These are phyloP conservation scores for Aspergillus unguis DNA, from an alignment of 2,329 filamentous ascomycete species.

Conservation along the genomic window DNA sequence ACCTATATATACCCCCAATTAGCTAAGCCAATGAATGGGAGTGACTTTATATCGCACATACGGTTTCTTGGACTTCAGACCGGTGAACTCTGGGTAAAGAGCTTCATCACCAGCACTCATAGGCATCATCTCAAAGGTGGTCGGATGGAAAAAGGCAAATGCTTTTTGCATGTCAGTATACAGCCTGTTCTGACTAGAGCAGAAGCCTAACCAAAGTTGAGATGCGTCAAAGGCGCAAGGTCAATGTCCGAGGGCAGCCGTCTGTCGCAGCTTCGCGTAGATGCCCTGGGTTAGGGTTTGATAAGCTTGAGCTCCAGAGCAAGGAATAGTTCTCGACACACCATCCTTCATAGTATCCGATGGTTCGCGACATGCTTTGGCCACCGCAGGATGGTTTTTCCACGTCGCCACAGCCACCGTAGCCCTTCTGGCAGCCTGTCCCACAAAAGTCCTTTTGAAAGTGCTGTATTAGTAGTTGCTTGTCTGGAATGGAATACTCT, in stretches of 20 bases:
- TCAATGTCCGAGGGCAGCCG: constrained; percentile 10
- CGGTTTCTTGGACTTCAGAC: constrained; percentile 16
- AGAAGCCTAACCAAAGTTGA: not conserved
- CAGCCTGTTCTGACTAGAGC: no score
- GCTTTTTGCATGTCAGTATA: no score
- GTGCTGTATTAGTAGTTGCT: no score
- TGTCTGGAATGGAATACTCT: no score
- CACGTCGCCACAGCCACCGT: constrained; percentile 1
- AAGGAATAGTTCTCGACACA: not conserved
- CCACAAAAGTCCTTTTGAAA: constrained; percentile 15
- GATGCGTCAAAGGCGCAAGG: not conserved
- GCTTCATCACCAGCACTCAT: constrained; percentile 4
- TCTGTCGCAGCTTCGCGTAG: constrained; percentile 4
- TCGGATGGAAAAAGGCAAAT: constrained; percentile 10
- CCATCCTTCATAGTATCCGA: constrained; percentile 19
- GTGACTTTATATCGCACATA: not conserved
- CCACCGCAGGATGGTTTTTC: not conserved
- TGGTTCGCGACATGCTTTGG: constrained; percentile 8
- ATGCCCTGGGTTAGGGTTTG: no score
- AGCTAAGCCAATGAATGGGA: not conserved
- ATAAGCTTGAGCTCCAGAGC: no score
- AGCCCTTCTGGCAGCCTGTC: constrained; percentile 4
- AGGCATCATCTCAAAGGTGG: constrained; percentile 2
- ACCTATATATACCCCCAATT: not conserved
- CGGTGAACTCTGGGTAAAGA: not conserved